These are phyloP conservation scores for Trichoderma sp. DNA, from an alignment of 2,329 filamentous ascomycete species.

Conservation along the genomic window DNA sequence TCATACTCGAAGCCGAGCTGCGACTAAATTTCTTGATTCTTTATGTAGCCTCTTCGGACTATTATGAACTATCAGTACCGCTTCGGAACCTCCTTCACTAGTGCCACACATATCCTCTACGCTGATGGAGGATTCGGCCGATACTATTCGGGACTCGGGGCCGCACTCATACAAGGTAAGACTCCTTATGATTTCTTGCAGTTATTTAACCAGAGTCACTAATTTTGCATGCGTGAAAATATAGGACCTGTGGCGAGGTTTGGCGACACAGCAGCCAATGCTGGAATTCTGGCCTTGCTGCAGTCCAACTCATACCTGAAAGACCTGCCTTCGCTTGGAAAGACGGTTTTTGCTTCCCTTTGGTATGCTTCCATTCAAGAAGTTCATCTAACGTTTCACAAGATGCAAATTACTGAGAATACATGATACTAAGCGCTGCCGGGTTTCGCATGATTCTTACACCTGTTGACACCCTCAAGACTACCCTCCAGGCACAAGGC, in stretches of 20 bases:
- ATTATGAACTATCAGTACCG: constrained; percentile 54
- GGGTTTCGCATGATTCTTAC: constrained; percentile 48
- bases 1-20: neutral
- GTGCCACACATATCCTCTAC: constrained; percentile 42
- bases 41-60: constrained; percentile 44
- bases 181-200: neutral
- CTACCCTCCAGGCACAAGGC: constrained; percentile 49
- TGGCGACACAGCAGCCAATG: constrained; percentile 49
- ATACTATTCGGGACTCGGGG: constrained; percentile 46
- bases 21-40: neutral
- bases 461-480: constrained; percentile 50
- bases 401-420: neutral
- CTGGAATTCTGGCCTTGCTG: constrained; percentile 47
- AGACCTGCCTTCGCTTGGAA: constrained; percentile 41
- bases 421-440: constrained; percentile 37
- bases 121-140: constrained; percentile 41
- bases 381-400: neutral
- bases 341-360: constrained; percentile 48
- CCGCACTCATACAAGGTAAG: constrained; percentile 45
- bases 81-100: constrained; percentile 42
- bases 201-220: neutral
- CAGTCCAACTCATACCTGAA: constrained; percentile 47
- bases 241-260: constrained; percentile 46
- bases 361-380: constrained; percentile 31
- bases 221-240: neutral